A percentile compares a stretch with the other conserved stretches of the same genome.
phyloP scores from a whole-genome alignment of 2,329 filamentous ascomycete species.

The Colletotrichum acutatum region DNA sequence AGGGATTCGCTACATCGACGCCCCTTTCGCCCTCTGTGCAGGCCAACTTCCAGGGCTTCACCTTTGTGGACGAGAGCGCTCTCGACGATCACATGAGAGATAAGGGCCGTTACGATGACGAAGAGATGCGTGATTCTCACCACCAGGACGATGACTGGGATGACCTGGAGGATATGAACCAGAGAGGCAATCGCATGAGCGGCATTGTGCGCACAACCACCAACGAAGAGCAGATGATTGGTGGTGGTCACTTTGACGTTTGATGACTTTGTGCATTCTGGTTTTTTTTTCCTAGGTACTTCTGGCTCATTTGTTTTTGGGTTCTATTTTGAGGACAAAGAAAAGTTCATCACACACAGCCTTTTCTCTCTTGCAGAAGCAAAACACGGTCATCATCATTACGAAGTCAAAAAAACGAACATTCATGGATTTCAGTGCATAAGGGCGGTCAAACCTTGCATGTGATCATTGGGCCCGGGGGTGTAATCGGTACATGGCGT shows the following conservation, averaged over 20 bases:
- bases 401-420: slow-evolving; percentile 37
- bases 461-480: slow-evolving; percentile 29
- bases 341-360: slow-evolving; percentile 24
- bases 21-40: slow-evolving; percentile 95
- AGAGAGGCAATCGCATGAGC: slow-evolving; percentile 70
- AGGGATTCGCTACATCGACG: slow-evolving; percentile 88
- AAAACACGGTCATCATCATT: slow-evolving; percentile 19
- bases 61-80: slow-evolving; percentile 97
- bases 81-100: slow-evolving; percentile 85
- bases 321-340: slow-evolving; percentile 23
- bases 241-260: slow-evolving; percentile 71
- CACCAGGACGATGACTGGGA: slow-evolving; percentile 66
- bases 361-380: slow-evolving; percentile 11
- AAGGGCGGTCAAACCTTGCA: slow-evolving; percentile 36
- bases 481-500: slow-evolving; percentile 35
- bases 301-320: slow-evolving; percentile 2
- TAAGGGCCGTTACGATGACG: slow-evolving; percentile 59
- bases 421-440: slow-evolving; percentile 36
- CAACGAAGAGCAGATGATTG: slow-evolving; percentile 73
- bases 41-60: slow-evolving; percentile 98
- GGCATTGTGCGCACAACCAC: slow-evolving; percentile 68
- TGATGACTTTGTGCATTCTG: slow-evolving; percentile 47
- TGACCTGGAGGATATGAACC: slow-evolving; percentile 65
- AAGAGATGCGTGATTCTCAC: slow-evolving; percentile 69
- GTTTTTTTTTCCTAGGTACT: background rate